Evolutionary conservation across 2,329 filamentous ascomycete genomes (phyloP).

Genomic region (Colletotrichum noveboracense): DNA sequence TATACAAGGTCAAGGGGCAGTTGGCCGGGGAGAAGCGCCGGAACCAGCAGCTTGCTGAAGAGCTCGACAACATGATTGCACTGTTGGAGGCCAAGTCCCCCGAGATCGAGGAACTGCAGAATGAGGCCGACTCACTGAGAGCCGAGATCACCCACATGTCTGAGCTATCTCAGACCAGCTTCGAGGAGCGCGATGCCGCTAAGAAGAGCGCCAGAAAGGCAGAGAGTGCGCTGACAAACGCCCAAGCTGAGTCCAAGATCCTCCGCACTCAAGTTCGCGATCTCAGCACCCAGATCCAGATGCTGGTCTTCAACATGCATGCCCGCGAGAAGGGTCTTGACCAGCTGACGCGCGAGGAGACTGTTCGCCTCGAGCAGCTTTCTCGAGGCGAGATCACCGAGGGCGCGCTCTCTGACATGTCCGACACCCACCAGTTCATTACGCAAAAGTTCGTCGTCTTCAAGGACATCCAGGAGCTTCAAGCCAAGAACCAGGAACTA

Average conservation of each 20-base stretch:
- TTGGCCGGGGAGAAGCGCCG: conserved; percentile 76
- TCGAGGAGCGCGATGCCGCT: conserved; percentile 79
- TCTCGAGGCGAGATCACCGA: conserved; percentile 78
- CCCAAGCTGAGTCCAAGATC: conserved; percentile 75
- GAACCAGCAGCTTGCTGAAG: conserved; percentile 74
- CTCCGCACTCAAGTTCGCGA: conserved; percentile 88
- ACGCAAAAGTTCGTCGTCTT: conserved; percentile 89
- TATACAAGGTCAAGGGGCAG: conserved; percentile 72
- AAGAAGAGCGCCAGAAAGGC: conserved; percentile 81
- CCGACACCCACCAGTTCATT: conserved; percentile 87
- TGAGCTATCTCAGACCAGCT: conserved; percentile 80
- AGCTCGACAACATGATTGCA: conserved; percentile 85
- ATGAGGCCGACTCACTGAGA: conserved; percentile 81
- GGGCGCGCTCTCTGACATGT: conserved; percentile 74
- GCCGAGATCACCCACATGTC: conserved; percentile 86
- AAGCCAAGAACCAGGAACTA: conserved; percentile 86
- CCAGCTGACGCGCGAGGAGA: conserved; percentile 73
- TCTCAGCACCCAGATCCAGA: conserved; percentile 86
- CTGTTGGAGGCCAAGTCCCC: conserved; percentile 86
- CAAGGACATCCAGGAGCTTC: conserved; percentile 82
- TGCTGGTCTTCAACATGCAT: conserved; percentile 86
- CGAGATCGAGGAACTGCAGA: conserved; percentile 83
- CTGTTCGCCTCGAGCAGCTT: conserved; percentile 76
- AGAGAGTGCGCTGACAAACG: conserved; percentile 70
- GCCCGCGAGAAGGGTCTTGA: conserved; percentile 80